A percentile compares a stretch with the other conserved stretches of the same genome.
phyloP scores from a whole-genome alignment of 2,329 filamentous ascomycete species.

The Lecanicillium sp. region DNA sequence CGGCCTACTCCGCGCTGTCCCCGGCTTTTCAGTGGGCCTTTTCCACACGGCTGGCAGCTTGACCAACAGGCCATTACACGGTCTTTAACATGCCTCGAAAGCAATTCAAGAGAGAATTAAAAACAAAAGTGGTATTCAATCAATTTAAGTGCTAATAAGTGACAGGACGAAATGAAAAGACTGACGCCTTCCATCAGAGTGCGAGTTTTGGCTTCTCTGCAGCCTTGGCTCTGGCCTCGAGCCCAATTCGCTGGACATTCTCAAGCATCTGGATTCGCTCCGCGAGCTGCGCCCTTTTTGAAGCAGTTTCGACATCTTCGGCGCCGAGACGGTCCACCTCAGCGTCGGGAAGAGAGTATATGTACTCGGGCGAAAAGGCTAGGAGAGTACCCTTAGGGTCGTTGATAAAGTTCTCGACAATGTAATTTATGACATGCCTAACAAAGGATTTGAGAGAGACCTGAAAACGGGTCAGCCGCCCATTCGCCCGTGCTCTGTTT shows the following conservation, averaged over 20 bases:
- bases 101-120: no score
- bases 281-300: neutral
- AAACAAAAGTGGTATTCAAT: no score
- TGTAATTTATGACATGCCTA: slow-evolving; percentile 14
- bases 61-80: no score
- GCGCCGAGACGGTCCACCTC: neutral
- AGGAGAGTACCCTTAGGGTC: slow-evolving; percentile 12
- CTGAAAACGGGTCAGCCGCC: neutral
- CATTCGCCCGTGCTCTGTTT: no score
- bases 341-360: neutral
- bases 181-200: no score
- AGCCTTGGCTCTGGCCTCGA: neutral
- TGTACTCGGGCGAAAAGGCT: neutral
- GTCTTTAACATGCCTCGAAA: no score
- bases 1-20: no score
- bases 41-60: no score
- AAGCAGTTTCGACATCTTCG: neutral
- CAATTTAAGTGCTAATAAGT: no score
- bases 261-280: neutral
- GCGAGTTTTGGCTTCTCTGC: no score
- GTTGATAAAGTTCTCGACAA: slow-evolving; percentile 17
- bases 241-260: neutral
- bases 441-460: slow-evolving; percentile 17
- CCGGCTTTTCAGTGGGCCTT: no score
- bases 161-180: no score